Conservation (phyloP, 371 early-diverging fungal species). For the Mortierella sp. region DNA sequence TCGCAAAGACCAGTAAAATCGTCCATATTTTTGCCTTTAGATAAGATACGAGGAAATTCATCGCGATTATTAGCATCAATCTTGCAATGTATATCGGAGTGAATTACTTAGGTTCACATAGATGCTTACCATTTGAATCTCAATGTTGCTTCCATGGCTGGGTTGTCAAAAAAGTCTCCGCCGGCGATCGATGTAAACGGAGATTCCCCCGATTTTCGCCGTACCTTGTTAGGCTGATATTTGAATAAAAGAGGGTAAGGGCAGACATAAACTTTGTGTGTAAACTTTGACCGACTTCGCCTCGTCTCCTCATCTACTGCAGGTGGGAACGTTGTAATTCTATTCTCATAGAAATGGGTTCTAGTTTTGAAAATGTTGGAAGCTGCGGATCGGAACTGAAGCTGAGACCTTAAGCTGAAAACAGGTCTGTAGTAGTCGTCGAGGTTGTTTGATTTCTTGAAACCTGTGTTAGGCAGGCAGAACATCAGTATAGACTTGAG, state of each 20-base stretch:
- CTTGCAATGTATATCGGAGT: background rate
- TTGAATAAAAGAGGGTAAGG: conserved; percentile 44
- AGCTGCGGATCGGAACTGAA: background rate
- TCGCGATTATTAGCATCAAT: background rate
- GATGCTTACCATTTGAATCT: conserved; percentile 43
- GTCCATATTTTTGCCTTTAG: conserved; percentile 38
- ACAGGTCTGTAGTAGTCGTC: conserved; percentile 37
- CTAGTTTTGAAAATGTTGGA: conserved; percentile 7
- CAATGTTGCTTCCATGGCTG: conserved; percentile 38
- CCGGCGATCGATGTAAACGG: conserved; percentile 38
- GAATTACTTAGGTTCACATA: background rate
- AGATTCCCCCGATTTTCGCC: conserved; percentile 10
- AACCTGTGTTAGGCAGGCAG: background rate
- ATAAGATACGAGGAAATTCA: background rate
- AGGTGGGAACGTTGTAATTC: conserved; percentile 17
- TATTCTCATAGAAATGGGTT: conserved; percentile 5
- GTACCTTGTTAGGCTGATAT: background rate
- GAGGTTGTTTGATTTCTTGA: conserved; percentile 29
- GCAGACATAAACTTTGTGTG: conserved; percentile 40
- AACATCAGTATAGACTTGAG: conserved; percentile 10
- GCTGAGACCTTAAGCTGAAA: conserved; percentile 31
- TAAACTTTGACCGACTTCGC: background rate
- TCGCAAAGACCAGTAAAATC: conserved; percentile 20
- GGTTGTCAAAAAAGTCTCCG: conserved; percentile 40
- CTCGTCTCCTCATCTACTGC: conserved; percentile 17